These are phyloP conservation scores for Coprinopsis strossmayeri DNA, from an alignment of 768 basidiomycete species.

Conservation along the genomic window DNA sequence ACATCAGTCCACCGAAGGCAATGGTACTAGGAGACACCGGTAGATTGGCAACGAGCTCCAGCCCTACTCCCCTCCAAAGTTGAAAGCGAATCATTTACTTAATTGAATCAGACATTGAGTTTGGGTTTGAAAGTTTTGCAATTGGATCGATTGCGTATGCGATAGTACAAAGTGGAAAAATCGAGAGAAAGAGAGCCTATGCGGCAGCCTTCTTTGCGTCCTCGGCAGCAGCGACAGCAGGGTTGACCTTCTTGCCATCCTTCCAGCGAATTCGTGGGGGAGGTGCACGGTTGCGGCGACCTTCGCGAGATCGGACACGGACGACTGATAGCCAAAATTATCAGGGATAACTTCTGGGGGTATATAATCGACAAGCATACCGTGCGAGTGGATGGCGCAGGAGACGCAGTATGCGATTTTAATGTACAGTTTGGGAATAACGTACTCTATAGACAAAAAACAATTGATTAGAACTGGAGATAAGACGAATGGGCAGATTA, in stretches of 20 bases:
- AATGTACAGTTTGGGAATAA: slow-evolving; percentile 95
- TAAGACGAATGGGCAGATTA: slow-evolving; percentile 11
- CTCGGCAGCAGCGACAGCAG: slow-evolving; percentile 89
- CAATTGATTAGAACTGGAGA: slow-evolving; percentile 2
- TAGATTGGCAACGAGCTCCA: no score
- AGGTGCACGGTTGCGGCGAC: slow-evolving; percentile 94
- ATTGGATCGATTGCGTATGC: slow-evolving; percentile 1
- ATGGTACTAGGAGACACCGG: no score
- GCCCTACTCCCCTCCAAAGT: neutral
- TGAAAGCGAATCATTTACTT: neutral
- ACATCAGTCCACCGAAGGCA: no score
- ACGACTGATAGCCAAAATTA: slow-evolving; percentile 57
- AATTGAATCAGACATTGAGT: neutral
- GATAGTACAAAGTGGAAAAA: neutral
- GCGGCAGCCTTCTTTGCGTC: slow-evolving; percentile 61
- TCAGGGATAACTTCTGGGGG: slow-evolving; percentile 2
- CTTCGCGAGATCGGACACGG: slow-evolving; percentile 93
- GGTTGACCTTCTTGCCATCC: slow-evolving; percentile 93
- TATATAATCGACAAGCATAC: slow-evolving; percentile 37
- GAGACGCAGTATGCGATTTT: slow-evolving; percentile 99
- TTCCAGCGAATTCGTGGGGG: slow-evolving; percentile 96
- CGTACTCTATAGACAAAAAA: slow-evolving; percentile 63
- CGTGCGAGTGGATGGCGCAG: slow-evolving; percentile 98
- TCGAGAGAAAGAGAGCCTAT: slow-evolving; percentile 32
- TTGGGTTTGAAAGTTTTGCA: neutral